A percentile compares a stretch with the other conserved stretches of the same genome.
These are phyloP conservation scores for Acanthochlamys bracteata DNA, from an alignment of 106 monocot genomes.

Conservation along the genomic window DNA sequence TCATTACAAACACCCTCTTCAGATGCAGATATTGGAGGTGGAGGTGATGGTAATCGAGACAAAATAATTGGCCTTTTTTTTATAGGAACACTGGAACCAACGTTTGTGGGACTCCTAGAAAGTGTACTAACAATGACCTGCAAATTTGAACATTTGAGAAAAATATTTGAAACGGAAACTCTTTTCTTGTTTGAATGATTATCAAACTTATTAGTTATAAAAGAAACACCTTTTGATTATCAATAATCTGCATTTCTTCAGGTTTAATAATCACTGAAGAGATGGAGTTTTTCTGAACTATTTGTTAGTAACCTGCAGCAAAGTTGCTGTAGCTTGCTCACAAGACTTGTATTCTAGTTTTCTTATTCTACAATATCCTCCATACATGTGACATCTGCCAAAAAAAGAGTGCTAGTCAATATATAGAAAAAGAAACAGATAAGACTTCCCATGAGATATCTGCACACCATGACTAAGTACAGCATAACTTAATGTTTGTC, in stretches of 20 bases:
- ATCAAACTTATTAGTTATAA: not conserved
- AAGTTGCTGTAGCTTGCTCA: not conserved
- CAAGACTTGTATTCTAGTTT: too few relatives aligned
- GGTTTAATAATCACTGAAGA: not conserved
- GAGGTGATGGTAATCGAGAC: not conserved
- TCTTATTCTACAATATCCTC: too few relatives aligned
- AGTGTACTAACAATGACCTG: not conserved
- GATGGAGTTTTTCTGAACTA: too few relatives aligned
- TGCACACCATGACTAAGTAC: not conserved
- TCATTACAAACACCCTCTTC: not conserved
- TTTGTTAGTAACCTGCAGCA: not conserved
- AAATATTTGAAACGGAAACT: not conserved
- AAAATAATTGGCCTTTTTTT: slow-evolving; percentile 1
- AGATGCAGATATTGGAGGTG: not conserved
- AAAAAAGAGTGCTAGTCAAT: not conserved
- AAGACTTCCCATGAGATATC: not conserved
- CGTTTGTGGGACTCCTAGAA: not conserved
- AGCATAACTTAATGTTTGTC: too few relatives aligned
- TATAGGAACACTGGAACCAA: not conserved
- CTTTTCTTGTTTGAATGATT: not conserved
- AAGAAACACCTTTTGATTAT: slow-evolving; percentile 5
- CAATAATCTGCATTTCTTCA: not conserved
- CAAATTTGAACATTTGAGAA: not conserved
- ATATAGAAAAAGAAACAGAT: not conserved
- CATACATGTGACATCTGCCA: not conserved